Conservation (phyloP, 139 green algal species). For the Gonium pectorale region DNA sequence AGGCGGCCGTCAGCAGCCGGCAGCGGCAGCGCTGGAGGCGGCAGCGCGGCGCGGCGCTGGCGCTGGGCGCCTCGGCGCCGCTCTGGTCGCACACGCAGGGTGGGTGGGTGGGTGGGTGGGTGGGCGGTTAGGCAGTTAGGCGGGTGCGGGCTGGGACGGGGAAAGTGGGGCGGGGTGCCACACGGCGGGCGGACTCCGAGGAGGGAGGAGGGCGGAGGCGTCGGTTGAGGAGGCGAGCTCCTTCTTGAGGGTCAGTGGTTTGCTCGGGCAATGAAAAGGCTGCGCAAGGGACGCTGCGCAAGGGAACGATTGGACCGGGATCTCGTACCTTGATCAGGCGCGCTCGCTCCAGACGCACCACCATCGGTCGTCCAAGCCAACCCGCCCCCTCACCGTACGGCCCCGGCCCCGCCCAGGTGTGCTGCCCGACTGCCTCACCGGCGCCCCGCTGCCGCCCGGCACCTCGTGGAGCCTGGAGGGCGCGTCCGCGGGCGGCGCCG, state of each 20-base stretch:
- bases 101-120: neutral
- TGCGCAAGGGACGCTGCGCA: neutral
- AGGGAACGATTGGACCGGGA: neutral
- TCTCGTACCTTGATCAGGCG: neutral
- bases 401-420: neutral
- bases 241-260: no score
- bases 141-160: neutral
- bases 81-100: constrained; percentile 26
- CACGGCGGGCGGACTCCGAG: no score
- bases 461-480: constrained; percentile 34
- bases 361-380: neutral
- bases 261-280: no score
- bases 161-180: no score
- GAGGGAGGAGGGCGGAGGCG: no score
- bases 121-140: neutral
- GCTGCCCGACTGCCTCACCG: constrained; percentile 6
- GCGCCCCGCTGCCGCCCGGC: neutral
- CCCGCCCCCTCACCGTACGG: neutral
- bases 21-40: constrained; percentile 38
- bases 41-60: constrained; percentile 28
- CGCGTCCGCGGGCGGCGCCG: neutral
- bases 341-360: neutral
- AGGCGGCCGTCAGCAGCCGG: neutral
- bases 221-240: no score
- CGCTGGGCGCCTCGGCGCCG: constrained; percentile 28